Base-by-base conservation (phyloP, 805 yeast genomes). In the Yarrowia alimentaria region DNA sequence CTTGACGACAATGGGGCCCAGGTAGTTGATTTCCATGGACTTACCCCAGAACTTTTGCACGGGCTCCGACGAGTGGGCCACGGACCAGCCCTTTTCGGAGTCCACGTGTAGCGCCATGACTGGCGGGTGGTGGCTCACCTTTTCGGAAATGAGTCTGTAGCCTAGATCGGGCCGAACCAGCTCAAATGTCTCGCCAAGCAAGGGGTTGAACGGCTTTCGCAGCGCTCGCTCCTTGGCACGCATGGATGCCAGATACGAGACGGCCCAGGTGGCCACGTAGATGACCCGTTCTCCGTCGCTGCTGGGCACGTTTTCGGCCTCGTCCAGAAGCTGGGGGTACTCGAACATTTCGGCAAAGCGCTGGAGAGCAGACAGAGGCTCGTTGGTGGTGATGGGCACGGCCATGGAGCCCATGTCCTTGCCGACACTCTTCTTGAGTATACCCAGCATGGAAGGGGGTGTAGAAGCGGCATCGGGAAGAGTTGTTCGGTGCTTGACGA, bases 1-100 rank as follows among this genome's bases (percentile, higher is more conserved):
- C 2, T 72, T 71, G 29, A 93, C 69, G 35, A 73, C 75, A 4
- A 84, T 70, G 11, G 71, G 71, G 29, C 99, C 99, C 34, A 76
- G 79, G 57, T 87, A 86, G 38, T 77, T 76, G 53, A 93, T 69
- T 64, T 93, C 98, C 6, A 86, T 80, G 20, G 90, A 81, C 68
- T 91, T 93, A 43, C 98, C 97, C 95, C 97, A 91, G 60, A 87
- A 86, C 64, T 89, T 88, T 60, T 90, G 96, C 43, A 77, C 79
- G 3, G 74, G 74, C 26, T 68, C 57, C n/a, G 75, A 65, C 4
- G 69, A 62, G 57, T 64, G 69, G 17, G 62, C 62, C 14, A 61
- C 53, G 1, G 68, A 60, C 98, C 98, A 93, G 18, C 75, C 67
- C 6, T 68, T 64, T 11, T 43, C 47, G 18, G 85, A 74, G 53